A percentile compares a stretch with the other conserved stretches of the same genome.
phyloP scores from a whole-genome alignment of 345 rosid species.

The Lepidium didymum region DNA sequence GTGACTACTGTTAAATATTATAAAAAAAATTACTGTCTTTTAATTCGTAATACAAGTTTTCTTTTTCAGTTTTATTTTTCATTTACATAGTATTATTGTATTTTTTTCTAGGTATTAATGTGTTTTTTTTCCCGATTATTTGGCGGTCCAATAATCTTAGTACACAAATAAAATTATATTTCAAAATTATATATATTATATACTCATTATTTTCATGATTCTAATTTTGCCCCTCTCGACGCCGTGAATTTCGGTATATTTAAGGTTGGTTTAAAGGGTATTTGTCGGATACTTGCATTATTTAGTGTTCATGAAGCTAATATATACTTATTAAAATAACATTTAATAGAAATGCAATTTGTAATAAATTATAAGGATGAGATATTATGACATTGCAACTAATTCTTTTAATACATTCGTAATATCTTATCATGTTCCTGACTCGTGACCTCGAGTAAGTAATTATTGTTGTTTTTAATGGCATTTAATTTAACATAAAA shows the following conservation, averaged over 20 bases:
- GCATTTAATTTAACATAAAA: background rate
- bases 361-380: background rate
- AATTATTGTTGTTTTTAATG: background rate
- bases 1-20: background rate
- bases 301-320: background rate
- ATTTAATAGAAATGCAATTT: constrained; percentile 7
- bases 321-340: background rate
- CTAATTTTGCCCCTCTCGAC: constrained; percentile 11
- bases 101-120: background rate
- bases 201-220: constrained; percentile 11
- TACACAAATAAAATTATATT: no score
- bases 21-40: background rate
- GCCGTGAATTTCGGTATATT: constrained; percentile 14
- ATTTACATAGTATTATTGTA: background rate
- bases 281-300: background rate
- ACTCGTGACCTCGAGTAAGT: background rate
- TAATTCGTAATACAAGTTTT: background rate
- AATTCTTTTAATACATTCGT: background rate
- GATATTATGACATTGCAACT: background rate
- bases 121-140: background rate
- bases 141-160: background rate
- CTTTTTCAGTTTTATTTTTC: background rate
- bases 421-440: background rate
- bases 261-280: background rate
- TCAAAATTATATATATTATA: background rate